Percentiles rank a stretch among this genome's conserved stretches.
Evolutionary conservation across 78 protist species (phyloP).

Genomic region (Dictyostelium capitatum): DNA sequence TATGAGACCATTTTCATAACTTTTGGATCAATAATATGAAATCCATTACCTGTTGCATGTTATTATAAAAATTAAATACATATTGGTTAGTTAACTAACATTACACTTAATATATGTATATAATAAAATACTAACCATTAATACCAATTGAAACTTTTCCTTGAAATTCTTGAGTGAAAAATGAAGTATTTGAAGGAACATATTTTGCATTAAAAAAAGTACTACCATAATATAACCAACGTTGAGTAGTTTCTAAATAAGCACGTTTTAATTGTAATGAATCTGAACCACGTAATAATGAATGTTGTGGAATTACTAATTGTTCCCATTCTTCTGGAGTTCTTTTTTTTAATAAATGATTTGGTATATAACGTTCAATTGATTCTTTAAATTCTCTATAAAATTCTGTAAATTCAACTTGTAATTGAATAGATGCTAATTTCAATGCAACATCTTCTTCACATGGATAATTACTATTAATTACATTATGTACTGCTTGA

Average conservation of each 20-base stretch:
- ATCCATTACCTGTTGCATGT: no score
- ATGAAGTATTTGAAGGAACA: slow-evolving; percentile 41
- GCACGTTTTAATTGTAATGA: slow-evolving; percentile 23
- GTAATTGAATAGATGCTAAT: slow-evolving; percentile 70
- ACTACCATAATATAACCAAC: slow-evolving; percentile 66
- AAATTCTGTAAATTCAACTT: slow-evolving; percentile 49
- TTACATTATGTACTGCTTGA: slow-evolving; percentile 65
- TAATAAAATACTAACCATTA: no score
- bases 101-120: no score
- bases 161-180: slow-evolving; percentile 71
- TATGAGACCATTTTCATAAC: slow-evolving; percentile 73
- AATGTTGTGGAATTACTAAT: slow-evolving; percentile 45
- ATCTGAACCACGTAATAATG: slow-evolving; percentile 57
- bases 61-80: no score
- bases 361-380: slow-evolving; percentile 41
- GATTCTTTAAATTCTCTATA: slow-evolving; percentile 58
- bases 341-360: slow-evolving; percentile 23
- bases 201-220: slow-evolving; percentile 66
- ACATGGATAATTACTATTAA: slow-evolving; percentile 71
- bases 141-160: slow-evolving; percentile 64
- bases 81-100: no score
- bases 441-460: slow-evolving; percentile 69
- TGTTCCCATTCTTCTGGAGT: slow-evolving; percentile 62
- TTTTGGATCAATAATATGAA: slow-evolving; percentile 79
- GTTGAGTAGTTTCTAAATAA: slow-evolving; percentile 69